Base-by-base conservation (phyloP, 306 rosid species). In the Lathyrus sativus region DNA sequence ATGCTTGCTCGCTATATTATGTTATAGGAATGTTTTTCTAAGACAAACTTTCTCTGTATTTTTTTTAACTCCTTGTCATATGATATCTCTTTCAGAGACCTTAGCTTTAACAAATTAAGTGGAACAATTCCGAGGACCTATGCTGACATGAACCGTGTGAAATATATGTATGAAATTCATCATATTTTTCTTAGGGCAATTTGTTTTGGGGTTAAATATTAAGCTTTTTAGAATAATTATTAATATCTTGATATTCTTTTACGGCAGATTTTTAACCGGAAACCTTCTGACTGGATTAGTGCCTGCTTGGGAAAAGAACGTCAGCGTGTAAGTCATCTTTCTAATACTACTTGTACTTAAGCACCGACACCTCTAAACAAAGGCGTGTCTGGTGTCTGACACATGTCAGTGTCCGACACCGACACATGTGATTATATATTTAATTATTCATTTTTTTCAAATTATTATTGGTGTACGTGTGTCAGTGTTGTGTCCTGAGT, bases 211-310 rank as follows among this genome's bases (percentile, higher is more conserved):
- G 19, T 1, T 44, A 55, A 13, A 37, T 35, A 18, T 50, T 44
- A n/a, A 10, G 14, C 19, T 53, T 15, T 22, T 9, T 18, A 31
- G 22, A 17, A 51, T 49, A 49, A 43, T 51, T 33, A 17, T 60
- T 49, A 41, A 43, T 51, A 38, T 54, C 15, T 56, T 73, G 67
- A 24, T 60, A 43, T 42, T 65, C 8, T 50, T 69, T 12, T 53
- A 14, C 11, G 31, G 39, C 43, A 91, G 97, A 76, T 85, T 81
- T 80, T 82, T 91, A 56, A 88, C 91, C 28, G 89, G 93, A 80
- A 88, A 91, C 74, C 28, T 78, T 82, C 82, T 91, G n/a, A 78
- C 75, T 11, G 97, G 97, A 67, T 1, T 45, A 1, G 66, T 82
- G 72, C 96, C 89, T 28, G 10, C 14, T 4, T 88, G 89, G 92